A percentile compares a stretch with the other conserved stretches of the same genome.
These are phyloP conservation scores for Saksenaea vasiformis DNA, from an alignment of 371 early-diverging fungal species.

Conservation along the genomic window DNA sequence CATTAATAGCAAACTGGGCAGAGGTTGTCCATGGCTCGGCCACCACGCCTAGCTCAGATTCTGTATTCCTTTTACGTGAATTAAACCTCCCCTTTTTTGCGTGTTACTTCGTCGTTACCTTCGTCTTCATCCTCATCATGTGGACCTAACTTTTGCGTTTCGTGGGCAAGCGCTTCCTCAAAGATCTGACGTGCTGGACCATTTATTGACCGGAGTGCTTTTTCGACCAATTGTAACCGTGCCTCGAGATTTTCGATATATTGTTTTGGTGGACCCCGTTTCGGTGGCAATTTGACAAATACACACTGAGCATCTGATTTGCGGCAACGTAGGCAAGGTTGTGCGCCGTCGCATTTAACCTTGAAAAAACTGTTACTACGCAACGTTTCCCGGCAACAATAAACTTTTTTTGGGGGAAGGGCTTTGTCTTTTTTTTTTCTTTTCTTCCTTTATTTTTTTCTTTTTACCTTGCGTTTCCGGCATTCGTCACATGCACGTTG, in stretches of 20 bases:
- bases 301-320: constrained; percentile 41
- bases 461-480: constrained; percentile 51
- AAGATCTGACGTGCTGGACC: constrained; percentile 27
- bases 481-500: constrained; percentile 52
- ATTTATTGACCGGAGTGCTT: constrained; percentile 35
- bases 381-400: not conserved
- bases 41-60: not conserved
- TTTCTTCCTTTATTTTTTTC: not conserved
- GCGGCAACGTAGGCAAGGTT: constrained; percentile 48
- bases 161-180: constrained; percentile 20
- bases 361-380: constrained; percentile 9
- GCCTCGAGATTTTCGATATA: constrained; percentile 49
- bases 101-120: not conserved
- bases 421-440: constrained; percentile 2
- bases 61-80: constrained; percentile 7
- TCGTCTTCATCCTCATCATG: constrained; percentile 3
- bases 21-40: constrained; percentile 19
- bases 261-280: constrained; percentile 49
- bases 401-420: not conserved
- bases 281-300: constrained; percentile 45
- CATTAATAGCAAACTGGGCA: constrained; percentile 40
- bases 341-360: constrained; percentile 55
- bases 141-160: not conserved
- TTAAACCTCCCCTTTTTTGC: not conserved
- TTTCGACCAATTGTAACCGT: constrained; percentile 43